Percentiles rank a stretch among this genome's conserved stretches.
phyloP scores from a whole-genome alignment of 352 stramenopile species.

The Globisporangium takayamanum region DNA sequence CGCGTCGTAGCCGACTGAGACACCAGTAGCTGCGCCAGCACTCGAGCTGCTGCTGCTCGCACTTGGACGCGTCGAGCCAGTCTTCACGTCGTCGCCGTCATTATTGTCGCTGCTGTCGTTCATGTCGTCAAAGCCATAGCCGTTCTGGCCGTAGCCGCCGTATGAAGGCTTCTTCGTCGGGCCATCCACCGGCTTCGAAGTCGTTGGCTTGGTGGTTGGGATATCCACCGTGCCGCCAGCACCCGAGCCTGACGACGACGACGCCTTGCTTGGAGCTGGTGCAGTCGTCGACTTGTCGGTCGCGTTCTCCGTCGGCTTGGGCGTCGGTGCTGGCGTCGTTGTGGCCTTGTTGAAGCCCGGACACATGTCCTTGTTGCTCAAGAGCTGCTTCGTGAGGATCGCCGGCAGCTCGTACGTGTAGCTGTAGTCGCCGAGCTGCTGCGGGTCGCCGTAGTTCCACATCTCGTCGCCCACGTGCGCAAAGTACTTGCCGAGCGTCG shows the following conservation, averaged over 20 bases:
- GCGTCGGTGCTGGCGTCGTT: conserved; percentile 30
- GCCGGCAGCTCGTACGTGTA: conserved; percentile 68
- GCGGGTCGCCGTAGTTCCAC: conserved; percentile 55
- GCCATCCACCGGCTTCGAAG: conserved; percentile 4
- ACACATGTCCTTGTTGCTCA: conserved; percentile 62
- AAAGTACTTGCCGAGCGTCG: conserved; percentile 61
- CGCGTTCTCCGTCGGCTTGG: conserved; percentile 13
- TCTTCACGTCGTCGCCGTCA: conserved; percentile 30
- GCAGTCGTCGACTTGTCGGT: conserved; percentile 27
- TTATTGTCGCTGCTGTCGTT: conserved; percentile 18
- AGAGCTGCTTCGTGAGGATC: conserved; percentile 46
- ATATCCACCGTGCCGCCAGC: conserved; percentile 16
- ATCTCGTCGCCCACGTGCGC: conserved; percentile 40
- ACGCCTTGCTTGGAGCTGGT: conserved; percentile 32
- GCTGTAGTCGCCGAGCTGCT: conserved; percentile 59
- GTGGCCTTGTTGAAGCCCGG: conserved; percentile 44
- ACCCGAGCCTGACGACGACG: too few relatives aligned
- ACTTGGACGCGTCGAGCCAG: conserved; percentile 24
- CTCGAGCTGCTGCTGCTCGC: too few relatives aligned
- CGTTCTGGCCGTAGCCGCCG: too few relatives aligned
- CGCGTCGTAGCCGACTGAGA: conserved; percentile 23
- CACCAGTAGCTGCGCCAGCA: too few relatives aligned
- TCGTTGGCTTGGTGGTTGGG: conserved; percentile 26
- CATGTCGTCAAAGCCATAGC: conserved; percentile 42
- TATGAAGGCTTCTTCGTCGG: conserved; percentile 22